Conservation (phyloP, 73 alveolate species). For the Paramecium bursaria region DNA sequence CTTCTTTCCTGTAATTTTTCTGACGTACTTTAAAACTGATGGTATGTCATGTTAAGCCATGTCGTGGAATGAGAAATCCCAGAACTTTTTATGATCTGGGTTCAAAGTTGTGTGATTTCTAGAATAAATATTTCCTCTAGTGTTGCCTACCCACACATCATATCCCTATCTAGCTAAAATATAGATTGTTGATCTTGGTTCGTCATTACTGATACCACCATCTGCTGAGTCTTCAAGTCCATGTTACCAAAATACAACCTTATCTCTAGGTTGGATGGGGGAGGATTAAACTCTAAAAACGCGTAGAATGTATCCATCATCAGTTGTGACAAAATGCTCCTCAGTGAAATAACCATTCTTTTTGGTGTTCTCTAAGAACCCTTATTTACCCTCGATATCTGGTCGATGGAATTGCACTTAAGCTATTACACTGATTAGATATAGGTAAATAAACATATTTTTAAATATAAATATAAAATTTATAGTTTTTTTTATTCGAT, state of each 20-base stretch:
- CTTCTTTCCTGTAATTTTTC: conserved; percentile 73
- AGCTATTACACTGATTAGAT: too few relatives aligned
- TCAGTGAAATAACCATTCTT: conserved; percentile 76
- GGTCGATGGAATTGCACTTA: too few relatives aligned
- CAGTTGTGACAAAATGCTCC: conserved; percentile 83
- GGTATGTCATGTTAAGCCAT: conserved; percentile 90
- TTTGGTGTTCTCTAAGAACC: conserved; percentile 52
- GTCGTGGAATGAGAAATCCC: conserved; percentile 89
- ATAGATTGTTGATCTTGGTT: conserved; percentile 79
- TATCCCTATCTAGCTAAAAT: conserved; percentile 75
- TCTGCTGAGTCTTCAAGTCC: conserved; percentile 83
- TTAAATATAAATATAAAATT: too few relatives aligned
- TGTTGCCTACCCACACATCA: conserved; percentile 89
- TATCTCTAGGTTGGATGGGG: background rate
- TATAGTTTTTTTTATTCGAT: too few relatives aligned
- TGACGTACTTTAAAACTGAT: conserved; percentile 80
- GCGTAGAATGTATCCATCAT: conserved; percentile 81
- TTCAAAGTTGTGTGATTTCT: conserved; percentile 74
- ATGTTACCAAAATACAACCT: conserved; percentile 83
- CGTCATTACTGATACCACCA: conserved; percentile 74
- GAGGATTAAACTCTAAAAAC: conserved; percentile 69
- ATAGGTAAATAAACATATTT: too few relatives aligned
- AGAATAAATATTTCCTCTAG: conserved; percentile 87
- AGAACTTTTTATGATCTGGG: conserved; percentile 76
- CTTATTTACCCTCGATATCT: conserved; percentile 15